Conservation (phyloP, 768 basidiomycete genomes). For the Macrolepiota fuliginosa region DNA sequence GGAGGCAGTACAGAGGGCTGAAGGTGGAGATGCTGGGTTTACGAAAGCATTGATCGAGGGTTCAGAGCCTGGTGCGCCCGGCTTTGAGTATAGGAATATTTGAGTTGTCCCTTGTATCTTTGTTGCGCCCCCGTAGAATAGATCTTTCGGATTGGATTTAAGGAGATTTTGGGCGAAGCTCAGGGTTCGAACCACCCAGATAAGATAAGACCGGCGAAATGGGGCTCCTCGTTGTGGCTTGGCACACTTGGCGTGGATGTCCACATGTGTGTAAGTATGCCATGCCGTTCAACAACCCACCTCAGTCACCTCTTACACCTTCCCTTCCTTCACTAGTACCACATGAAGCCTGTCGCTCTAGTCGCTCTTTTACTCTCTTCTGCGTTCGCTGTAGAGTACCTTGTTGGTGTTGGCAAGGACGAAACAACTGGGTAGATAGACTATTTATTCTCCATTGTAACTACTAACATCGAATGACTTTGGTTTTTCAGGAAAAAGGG, state of each 20-base stretch:
- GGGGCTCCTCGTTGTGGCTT: no score
- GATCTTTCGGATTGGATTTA: no score
- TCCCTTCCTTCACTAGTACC: not conserved
- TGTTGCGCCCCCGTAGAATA: not conserved
- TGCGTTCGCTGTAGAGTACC: slow-evolving; percentile 28
- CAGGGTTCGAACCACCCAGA: no score
- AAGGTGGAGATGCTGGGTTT: slow-evolving; percentile 49
- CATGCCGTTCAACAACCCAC: no score
- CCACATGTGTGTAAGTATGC: no score
- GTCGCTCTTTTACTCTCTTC: slow-evolving; percentile 21
- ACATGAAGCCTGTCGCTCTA: slow-evolving; percentile 8
- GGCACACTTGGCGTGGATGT: no score
- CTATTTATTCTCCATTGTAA: not conserved
- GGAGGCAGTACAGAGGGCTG: slow-evolving; percentile 53
- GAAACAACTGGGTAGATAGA: slow-evolving; percentile 35
- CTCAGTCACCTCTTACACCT: no score
- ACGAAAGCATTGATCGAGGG: slow-evolving; percentile 69
- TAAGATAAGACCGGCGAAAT: no score
- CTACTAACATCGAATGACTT: not conserved
- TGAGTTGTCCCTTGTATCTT: slow-evolving; percentile 15
- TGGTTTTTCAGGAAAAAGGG: slow-evolving; percentile 32
- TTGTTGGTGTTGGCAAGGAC: slow-evolving; percentile 39
- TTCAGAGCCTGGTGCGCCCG: slow-evolving; percentile 87
- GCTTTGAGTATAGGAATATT: slow-evolving; percentile 86
- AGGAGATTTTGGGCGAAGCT: no score